Base-by-base conservation (phyloP, 495 filamentous ascomycete species). In the Aspergillus ellipticus region DNA sequence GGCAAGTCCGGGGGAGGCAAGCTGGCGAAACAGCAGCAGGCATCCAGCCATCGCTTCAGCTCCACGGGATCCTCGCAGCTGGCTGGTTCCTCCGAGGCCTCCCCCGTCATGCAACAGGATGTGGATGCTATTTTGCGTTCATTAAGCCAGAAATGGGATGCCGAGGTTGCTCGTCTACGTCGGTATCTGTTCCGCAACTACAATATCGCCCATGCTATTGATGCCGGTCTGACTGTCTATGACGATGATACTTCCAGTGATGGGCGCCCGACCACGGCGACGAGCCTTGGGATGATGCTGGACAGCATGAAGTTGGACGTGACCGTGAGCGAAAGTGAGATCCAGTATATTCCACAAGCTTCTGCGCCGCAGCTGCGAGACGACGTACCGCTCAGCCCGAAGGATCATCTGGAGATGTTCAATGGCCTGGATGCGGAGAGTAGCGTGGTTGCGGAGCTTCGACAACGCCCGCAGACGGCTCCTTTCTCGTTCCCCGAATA, bases 101-200 rank as follows among this genome's bases (percentile, higher is more conserved):
- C 67, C 4, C 58, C 62, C n/a, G 68, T 72, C 19, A 70, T 74
- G 19, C 60, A 68, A 6, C 74, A 82, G 33, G 81, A 86, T 55
- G 66, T 84, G 6, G 74, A 80, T 9, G 68, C 69, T 28, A 76
- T 81, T n/a, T 66, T 89, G 33, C 66, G 72, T 19, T 73, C 84
- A 0, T 62, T 90, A 33, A 77, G 78, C 43, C 77, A 79, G 17
- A 84, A 81, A 63, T 90, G 87, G 87, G 79, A 85, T 26, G 64
- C 70, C 5, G 83, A 89, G 63, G 71, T 79, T 19, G 69, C 71
- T 31, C 78, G 84, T 22, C 63, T 89, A 29, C 70, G 76, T 16
- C 70, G 76, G 49, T 88, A 85, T 58, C 76, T 89, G 16, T 69
- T 74, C 26, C 79, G 87, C 10, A 90, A 89, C 63, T 82, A 77